Base-by-base conservation (phyloP, 2,329 filamentous ascomycete genomes). In the Graphium sp. region DNA sequence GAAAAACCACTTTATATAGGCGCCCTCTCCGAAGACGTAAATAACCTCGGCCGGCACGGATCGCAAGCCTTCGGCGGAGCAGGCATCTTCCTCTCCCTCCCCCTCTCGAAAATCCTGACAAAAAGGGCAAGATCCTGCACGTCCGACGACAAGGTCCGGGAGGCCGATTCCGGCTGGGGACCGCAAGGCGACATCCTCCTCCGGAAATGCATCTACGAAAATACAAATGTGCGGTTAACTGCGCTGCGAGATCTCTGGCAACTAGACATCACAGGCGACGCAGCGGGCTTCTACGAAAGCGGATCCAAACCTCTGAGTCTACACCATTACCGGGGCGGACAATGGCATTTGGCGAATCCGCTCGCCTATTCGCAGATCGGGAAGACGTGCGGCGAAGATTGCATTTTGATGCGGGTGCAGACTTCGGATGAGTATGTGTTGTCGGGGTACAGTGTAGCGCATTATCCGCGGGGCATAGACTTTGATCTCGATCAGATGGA, bases 251-350 rank as follows among this genome's bases (percentile, higher is more conserved):
- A 59, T 2, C 51, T 74, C 13, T 59, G 61, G 36, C 69, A 74
- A 43, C 53, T 73, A 29, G 69, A 74, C 40, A 48, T 72, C 34
- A 48, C 48, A 21, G 56, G 53, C 18, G 67, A 74, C 34, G 44
- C 59, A 16, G 59, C 61, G 2, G 69, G 69, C 1, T 69, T 72
- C 40, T 74, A 69, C 42, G 69, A 74, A 46, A 57, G 60, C 4
- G 64, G 64, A 2, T 46, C 56, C 14, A 48, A 52, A n/a, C 60
- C 65, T 0, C 47, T 72, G 9, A 69, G 60, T 28, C 49, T 74
- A 5, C 69, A 74, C 42, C 69, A 74, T 48, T 74, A 59, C 65
- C 7, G 62, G 66, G 41, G 66, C 66, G 71, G 70, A 41, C 63
- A 58, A 8, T 73, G 67, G 65, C 67, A 68, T 45, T 39, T 52